A percentile compares a stretch with the other conserved stretches of the same genome.
Evolutionary conservation across 1,284 basidiomycete species (phyloP).

Genomic region (Apiotrichum mycotoxinovorans): DNA sequence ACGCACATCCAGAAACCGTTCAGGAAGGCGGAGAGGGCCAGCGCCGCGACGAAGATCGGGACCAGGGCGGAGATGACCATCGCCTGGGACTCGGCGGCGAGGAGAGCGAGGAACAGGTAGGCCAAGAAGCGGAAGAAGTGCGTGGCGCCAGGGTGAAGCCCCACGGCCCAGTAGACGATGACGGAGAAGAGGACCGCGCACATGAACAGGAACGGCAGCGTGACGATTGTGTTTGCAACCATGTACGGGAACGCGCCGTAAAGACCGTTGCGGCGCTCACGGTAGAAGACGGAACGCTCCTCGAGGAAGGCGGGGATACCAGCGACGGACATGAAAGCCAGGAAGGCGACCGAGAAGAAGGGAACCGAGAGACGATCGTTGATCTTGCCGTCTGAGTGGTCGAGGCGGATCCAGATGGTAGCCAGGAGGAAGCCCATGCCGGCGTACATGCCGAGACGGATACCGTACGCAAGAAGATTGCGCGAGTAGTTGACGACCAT

Average conservation of each 20-base stretch:
- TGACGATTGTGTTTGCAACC: conserved; percentile 43
- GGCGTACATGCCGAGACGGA: conserved; percentile 60
- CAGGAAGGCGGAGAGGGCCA: conserved; percentile 58
- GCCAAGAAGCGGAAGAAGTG: conserved; percentile 59
- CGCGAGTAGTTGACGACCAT: conserved; percentile 25
- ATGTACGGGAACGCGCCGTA: conserved; percentile 42
- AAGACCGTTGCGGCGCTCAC: conserved; percentile 37
- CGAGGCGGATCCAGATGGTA: conserved; percentile 60
- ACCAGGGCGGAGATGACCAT: conserved; percentile 57
- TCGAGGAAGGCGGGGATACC: conserved; percentile 46
- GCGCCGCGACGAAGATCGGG: conserved; percentile 61
- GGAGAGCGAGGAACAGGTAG: conserved; percentile 59
- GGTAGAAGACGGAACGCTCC: conserved; percentile 47
- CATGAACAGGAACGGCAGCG: conserved; percentile 46
- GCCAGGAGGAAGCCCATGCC: conserved; percentile 60
- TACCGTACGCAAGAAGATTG: conserved; percentile 61
- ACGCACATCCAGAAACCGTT: conserved; percentile 64
- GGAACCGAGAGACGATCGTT: conserved; percentile 44
- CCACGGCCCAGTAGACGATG: conserved; percentile 29
- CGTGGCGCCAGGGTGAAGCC: conserved; percentile 10
- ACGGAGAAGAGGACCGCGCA: conserved; percentile 37
- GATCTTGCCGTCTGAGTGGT: conserved; percentile 43
- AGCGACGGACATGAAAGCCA: conserved; percentile 56
- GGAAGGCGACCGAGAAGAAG: conserved; percentile 60
- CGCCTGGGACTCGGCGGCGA: conserved; percentile 59